Conservation (phyloP, 2,329 filamentous ascomycete genomes). For the Albifimbria verrucaria region DNA sequence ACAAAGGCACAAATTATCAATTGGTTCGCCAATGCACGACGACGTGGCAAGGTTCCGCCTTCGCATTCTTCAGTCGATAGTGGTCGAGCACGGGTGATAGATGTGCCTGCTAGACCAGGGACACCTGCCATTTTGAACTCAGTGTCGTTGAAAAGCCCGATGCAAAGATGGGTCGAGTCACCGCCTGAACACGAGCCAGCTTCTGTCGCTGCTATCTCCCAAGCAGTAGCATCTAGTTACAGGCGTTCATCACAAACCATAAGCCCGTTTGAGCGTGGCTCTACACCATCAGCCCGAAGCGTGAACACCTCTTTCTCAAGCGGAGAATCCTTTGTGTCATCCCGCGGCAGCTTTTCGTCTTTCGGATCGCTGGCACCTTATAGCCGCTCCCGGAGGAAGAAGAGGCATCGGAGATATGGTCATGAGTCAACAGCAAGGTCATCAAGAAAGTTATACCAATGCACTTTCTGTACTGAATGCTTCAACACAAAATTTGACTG, state of each 20-base stretch:
- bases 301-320: constrained; percentile 11
- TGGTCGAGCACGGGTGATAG: constrained; percentile 36
- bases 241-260: constrained; percentile 10
- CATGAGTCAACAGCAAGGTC: constrained; percentile 8
- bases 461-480: constrained; percentile 42
- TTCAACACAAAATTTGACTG: constrained; percentile 43
- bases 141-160: constrained; percentile 16
- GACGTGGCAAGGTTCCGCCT: constrained; percentile 63
- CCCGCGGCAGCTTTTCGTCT: constrained; percentile 5
- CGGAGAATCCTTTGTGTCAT: constrained; percentile 13
- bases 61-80: constrained; percentile 11
- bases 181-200: constrained; percentile 30
- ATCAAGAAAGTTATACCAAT: constrained; percentile 29
- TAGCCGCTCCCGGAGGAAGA: constrained; percentile 9
- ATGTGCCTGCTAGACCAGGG: constrained; percentile 48
- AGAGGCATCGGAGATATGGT: constrained; percentile 15
- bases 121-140: constrained; percentile 30
- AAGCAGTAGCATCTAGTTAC: constrained; percentile 19
- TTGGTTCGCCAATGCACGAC: constrained; percentile 83
- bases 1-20: constrained; percentile 78
- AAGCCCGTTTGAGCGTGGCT: constrained; percentile 26
- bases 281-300: constrained; percentile 11
- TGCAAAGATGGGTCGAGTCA: constrained; percentile 30
- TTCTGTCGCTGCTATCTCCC: constrained; percentile 24
- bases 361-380: background rate